phyloP scores from a whole-genome alignment of 768 basidiomycete species.

The Dioszegia aurantiaca region DNA sequence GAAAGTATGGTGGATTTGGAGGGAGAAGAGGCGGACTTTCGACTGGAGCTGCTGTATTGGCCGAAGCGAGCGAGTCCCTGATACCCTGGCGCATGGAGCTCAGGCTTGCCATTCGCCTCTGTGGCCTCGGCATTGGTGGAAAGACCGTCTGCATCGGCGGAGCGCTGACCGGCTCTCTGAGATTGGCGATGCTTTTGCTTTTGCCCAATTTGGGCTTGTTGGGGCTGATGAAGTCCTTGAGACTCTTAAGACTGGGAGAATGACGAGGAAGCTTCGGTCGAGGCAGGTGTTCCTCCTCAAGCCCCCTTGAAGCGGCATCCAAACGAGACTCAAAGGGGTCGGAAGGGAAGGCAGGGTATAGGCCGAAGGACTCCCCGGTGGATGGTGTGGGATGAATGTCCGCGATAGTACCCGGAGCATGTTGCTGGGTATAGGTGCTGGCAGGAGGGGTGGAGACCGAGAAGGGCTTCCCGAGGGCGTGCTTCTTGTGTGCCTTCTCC shows the following conservation, averaged over 20 bases:
- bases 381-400: conserved; percentile 13
- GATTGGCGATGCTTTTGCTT: conserved; percentile 40
- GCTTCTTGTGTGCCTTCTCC: conserved; percentile 1
- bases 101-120: conserved; percentile 12
- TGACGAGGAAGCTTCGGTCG: conserved; percentile 21
- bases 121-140: conserved; percentile 7
- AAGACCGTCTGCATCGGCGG: conserved; percentile 8
- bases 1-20: conserved; percentile 43
- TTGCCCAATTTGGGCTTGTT: conserved; percentile 28
- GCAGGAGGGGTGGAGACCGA: conserved; percentile 42
- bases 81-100: conserved; percentile 13
- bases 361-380: conserved; percentile 12
- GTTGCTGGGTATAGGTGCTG: neutral
- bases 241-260: conserved; percentile 39
- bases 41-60: conserved; percentile 14
- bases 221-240: conserved; percentile 34
- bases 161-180: conserved; percentile 18
- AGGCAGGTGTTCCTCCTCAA: neutral
- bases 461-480: conserved; percentile 38
- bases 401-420: conserved; percentile 13
- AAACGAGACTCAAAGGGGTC: conserved; percentile 42
- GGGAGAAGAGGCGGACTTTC: conserved; percentile 43
- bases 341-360: conserved; percentile 19
- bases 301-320: conserved; percentile 23
- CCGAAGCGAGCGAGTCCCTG: conserved; percentile 1